Evolutionary conservation across 2,329 filamentous ascomycete genomes (phyloP).

Genomic region (Tolypocladium guangdongense): DNA sequence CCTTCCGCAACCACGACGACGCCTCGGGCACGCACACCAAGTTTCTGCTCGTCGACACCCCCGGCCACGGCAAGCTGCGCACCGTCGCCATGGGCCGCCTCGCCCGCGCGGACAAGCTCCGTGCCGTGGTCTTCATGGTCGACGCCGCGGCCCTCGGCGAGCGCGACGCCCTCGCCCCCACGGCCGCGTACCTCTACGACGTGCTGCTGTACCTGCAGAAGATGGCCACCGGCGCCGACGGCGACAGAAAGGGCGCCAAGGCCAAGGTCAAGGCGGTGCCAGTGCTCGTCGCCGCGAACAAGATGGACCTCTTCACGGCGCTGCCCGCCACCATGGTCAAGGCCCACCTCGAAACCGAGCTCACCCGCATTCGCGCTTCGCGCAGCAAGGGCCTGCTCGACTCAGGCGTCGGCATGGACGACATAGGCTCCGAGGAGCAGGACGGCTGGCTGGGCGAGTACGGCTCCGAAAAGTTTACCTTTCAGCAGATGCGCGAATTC

Average conservation of each 20-base stretch:
- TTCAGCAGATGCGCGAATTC: slow-evolving; percentile 73
- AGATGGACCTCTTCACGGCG: slow-evolving; percentile 90
- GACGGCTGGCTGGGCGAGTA: slow-evolving; percentile 80
- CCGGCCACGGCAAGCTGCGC: slow-evolving; percentile 90
- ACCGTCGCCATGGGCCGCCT: slow-evolving; percentile 50
- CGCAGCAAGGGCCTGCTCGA: slow-evolving; percentile 74
- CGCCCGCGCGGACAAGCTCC: slow-evolving; percentile 36
- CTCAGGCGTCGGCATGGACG: slow-evolving; percentile 61
- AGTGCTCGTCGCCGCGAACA: slow-evolving; percentile 84
- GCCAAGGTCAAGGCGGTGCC: slow-evolving; percentile 39
- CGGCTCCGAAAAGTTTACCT: slow-evolving; percentile 66
- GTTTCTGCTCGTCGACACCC: slow-evolving; percentile 77
- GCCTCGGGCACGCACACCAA: slow-evolving; percentile 48
- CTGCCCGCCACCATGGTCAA: slow-evolving; percentile 69
- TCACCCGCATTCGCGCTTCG: slow-evolving; percentile 65
- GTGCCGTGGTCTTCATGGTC: slow-evolving; percentile 76
- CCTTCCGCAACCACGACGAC: slow-evolving; percentile 46
- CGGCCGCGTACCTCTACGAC: slow-evolving; percentile 81
- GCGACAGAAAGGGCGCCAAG: slow-evolving; percentile 20
- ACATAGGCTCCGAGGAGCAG: slow-evolving; percentile 54
- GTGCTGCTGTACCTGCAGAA: slow-evolving; percentile 75
- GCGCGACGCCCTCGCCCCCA: slow-evolving; percentile 52
- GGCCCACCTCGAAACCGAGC: slow-evolving; percentile 65
- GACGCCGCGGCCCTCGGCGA: slow-evolving; percentile 63
- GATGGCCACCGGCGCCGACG: slow-evolving; percentile 29